These are phyloP conservation scores for Botrytis aclada DNA, from an alignment of 2,329 filamentous ascomycete genomes.

Conservation along the genomic window DNA sequence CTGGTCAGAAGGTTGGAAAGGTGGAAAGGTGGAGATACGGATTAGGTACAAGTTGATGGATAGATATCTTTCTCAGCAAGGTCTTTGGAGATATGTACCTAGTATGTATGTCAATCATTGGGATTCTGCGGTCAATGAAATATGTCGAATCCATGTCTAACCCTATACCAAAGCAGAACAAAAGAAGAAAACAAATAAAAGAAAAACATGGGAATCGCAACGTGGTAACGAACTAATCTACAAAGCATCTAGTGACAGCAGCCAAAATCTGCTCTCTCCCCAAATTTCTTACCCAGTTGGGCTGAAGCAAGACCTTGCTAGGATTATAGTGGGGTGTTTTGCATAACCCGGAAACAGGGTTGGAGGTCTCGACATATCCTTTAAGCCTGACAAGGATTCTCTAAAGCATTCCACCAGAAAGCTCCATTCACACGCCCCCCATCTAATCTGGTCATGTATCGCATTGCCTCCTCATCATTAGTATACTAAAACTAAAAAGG, in stretches of 20 bases:
- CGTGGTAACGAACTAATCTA: neutral
- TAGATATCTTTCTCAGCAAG: neutral
- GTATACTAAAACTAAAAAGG: neutral
- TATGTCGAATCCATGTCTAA: neutral
- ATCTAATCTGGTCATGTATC: neutral
- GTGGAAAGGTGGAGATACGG: slow-evolving; percentile 7
- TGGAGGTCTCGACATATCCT: slow-evolving; percentile 5
- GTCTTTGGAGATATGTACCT: neutral
- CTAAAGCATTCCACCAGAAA: neutral
- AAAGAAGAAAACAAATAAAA: neutral
- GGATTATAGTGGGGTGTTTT: slow-evolving; percentile 18
- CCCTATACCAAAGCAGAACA: neutral
- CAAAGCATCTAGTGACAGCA: neutral
- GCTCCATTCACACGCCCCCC: neutral
- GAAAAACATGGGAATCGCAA: neutral
- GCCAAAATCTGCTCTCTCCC: neutral
- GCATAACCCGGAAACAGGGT: slow-evolving; percentile 15
- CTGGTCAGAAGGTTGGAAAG: slow-evolving; percentile 14
- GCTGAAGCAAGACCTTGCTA: slow-evolving; percentile 17
- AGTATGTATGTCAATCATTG: neutral
- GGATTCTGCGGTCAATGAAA: neutral
- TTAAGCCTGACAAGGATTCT: slow-evolving; percentile 1
- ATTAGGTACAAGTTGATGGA: neutral
- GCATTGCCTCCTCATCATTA: neutral
- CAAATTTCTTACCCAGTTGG: slow-evolving; percentile 11